Conservation (phyloP, 371 early-diverging fungal genomes). For the Syncephalastrum contaminatum region DNA sequence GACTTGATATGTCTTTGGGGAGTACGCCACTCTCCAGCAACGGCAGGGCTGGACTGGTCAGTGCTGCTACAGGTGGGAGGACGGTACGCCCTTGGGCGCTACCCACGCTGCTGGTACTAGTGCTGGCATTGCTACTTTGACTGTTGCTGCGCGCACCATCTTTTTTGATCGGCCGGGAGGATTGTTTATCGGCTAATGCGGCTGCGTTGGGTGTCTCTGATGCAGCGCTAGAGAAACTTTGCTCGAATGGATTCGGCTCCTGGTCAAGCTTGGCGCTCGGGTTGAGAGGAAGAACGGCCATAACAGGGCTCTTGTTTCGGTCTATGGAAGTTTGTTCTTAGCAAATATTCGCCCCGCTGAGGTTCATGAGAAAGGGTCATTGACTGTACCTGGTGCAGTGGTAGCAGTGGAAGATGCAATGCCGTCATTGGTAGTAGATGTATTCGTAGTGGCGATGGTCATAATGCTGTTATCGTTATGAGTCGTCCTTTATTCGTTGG, state of each 20-base stretch:
- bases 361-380: no score
- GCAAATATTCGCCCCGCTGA: no score
- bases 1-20: constrained; percentile 45
- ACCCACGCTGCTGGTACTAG: constrained; percentile 11
- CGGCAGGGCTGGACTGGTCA: constrained; percentile 35
- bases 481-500: no score
- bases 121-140: constrained; percentile 3
- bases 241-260: constrained; percentile 88
- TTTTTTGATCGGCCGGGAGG: background rate
- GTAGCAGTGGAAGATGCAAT: no score
- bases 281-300: constrained; percentile 41
- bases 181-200: background rate
- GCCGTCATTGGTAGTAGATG: no score
- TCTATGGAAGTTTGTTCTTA: no score
- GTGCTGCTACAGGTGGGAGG: constrained; percentile 42
- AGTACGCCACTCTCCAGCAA: constrained; percentile 35
- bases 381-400: no score
- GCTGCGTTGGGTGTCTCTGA: constrained; percentile 3
- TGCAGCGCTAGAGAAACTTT: constrained; percentile 65
- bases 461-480: no score
- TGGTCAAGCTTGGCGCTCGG: constrained; percentile 66
- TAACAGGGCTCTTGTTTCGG: constrained; percentile 22
- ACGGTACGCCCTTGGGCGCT: constrained; percentile 14
- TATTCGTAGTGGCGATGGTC: no score
- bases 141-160: background rate